phyloP scores from a whole-genome alignment of 2,329 filamentous ascomycete genomes.

The Botrytis hyacinthi region DNA sequence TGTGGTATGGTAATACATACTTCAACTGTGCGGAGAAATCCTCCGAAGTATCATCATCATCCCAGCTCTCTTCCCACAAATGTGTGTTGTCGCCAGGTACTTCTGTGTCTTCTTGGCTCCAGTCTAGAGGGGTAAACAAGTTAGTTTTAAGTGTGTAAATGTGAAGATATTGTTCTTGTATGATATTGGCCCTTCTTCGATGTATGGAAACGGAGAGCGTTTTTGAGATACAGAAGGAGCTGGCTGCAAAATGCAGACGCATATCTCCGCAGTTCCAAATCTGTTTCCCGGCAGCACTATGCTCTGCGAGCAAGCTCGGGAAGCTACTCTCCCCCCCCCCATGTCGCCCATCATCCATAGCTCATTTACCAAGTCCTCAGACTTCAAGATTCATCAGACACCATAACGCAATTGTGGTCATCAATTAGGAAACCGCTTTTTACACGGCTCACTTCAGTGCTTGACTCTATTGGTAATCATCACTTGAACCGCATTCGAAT shows the following conservation, averaged over 20 bases:
- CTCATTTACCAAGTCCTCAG: not conserved
- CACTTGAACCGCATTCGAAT: not conserved
- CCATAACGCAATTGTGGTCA: constrained; percentile 1
- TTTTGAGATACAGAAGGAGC: not conserved
- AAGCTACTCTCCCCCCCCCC: not conserved
- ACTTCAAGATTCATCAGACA: not conserved
- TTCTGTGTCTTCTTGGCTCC: constrained; percentile 88
- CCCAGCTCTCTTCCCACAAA: constrained; percentile 99
- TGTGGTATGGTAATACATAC: constrained; percentile 51
- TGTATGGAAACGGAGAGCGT: not conserved
- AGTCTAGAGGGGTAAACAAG: constrained; percentile 58
- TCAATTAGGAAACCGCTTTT: not conserved
- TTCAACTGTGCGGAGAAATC: constrained; percentile 94
- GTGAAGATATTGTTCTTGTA: not conserved
- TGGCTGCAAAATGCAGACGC: not conserved
- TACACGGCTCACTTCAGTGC: not conserved
- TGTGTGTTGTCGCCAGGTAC: constrained; percentile 74
- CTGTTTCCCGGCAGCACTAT: too few relatives aligned
- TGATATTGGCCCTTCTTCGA: not conserved
- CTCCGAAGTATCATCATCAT: constrained; percentile 95
- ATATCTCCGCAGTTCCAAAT: not conserved
- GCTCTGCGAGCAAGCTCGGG: too few relatives aligned
- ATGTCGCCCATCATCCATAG: not conserved
- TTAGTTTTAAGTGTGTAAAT: constrained; percentile 21
- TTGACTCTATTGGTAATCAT: not conserved